These are phyloP conservation scores for Poa pratensis DNA, from an alignment of 176 grass and related monocot species.

Conservation along the genomic window DNA sequence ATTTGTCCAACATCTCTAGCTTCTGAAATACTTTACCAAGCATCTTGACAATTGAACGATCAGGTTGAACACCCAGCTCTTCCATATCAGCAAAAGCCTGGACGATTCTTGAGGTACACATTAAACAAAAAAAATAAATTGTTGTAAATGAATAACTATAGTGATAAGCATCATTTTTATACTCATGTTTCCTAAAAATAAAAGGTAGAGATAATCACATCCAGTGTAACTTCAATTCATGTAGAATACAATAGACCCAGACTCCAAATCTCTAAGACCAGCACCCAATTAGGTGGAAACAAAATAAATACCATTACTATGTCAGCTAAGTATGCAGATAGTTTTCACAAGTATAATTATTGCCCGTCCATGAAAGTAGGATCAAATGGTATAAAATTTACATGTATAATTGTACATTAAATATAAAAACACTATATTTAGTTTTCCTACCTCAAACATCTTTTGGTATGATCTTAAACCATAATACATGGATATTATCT, in stretches of 20 bases:
- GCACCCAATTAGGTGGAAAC: background rate
- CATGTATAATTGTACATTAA: background rate
- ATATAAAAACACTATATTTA: conserved; percentile 4
- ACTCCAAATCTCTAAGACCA: background rate
- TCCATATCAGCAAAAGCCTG: conserved; percentile 98
- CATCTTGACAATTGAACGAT: conserved; percentile 78
- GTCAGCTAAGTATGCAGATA: background rate
- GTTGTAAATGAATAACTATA: background rate
- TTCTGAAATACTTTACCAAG: conserved; percentile 72
- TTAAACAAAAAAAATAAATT: background rate
- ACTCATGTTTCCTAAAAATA: background rate
- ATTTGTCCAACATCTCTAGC: conserved; percentile 92
- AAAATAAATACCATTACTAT: conserved; percentile 15
- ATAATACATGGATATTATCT: conserved; percentile 74
- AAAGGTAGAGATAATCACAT: background rate
- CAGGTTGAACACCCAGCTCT: conserved; percentile 82
- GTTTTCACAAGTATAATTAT: conserved; percentile 13
- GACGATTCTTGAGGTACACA: background rate
- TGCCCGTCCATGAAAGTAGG: background rate
- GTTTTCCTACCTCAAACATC: conserved; percentile 86
- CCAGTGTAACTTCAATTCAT: background rate
- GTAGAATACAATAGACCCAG: background rate
- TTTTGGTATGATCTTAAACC: conserved; percentile 61
- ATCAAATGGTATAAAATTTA: background rate
- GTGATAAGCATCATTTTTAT: conserved; percentile 3